Evolutionary conservation across 768 basidiomycete species (phyloP).

Genomic region (Suillus discolor): DNA sequence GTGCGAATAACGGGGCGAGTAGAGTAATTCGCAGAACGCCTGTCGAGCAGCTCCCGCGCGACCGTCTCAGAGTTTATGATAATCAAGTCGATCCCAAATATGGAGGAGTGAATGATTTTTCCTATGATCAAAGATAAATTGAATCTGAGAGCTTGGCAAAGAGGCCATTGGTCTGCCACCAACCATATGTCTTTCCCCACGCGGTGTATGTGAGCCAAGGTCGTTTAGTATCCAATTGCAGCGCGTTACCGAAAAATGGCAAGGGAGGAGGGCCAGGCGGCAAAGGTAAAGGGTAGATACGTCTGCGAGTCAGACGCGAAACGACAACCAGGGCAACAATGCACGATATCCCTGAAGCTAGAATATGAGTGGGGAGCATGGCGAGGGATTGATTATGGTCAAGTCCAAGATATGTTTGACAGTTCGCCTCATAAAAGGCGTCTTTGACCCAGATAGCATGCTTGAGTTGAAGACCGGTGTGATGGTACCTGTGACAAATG

Average conservation of each 20-base stretch:
- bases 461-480: too few relatives aligned
- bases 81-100: constrained; percentile 31
- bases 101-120: constrained; percentile 31
- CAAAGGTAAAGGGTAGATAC: constrained; percentile 12
- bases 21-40: constrained; percentile 41
- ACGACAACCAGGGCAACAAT: not conserved
- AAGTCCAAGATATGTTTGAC: not conserved
- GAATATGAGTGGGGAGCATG: not conserved
- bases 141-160: not conserved
- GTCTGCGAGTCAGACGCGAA: not conserved
- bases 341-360: not conserved
- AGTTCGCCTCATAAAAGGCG: constrained; percentile 1
- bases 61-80: constrained; percentile 37
- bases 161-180: constrained; percentile 16
- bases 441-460: not conserved
- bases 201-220: constrained; percentile 44
- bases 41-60: constrained; percentile 38
- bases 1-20: constrained; percentile 29
- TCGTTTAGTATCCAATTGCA: constrained; percentile 45
- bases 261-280: constrained; percentile 51
- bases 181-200: constrained; percentile 48
- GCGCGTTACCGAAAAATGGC: constrained; percentile 51
- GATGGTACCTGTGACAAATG: too few relatives aligned
- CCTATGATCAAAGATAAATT: constrained; percentile 15
- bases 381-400: not conserved